Evolutionary conservation across 352 stramenopile species (phyloP), one percentile per base, ranked within the genome.

Genomic region (Pythium monospermum): DNA sequence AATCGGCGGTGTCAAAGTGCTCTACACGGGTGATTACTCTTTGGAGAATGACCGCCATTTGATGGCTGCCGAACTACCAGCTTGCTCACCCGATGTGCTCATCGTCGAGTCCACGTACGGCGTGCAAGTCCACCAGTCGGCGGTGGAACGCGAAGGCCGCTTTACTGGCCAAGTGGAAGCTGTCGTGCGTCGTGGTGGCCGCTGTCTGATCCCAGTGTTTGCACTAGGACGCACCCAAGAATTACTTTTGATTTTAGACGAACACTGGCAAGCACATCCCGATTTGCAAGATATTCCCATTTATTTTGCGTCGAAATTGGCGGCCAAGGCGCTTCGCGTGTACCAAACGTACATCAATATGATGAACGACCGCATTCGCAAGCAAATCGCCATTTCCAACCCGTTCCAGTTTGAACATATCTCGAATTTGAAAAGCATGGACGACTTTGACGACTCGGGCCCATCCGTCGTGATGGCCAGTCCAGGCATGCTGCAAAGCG

Each of bases 281-380:
- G 87, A 96, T 59, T 61, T 99, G 42, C 95, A 99, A 45, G 83
- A 96, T 41, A 95, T 99, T 32, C 96, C 96, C 13, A 98, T 99
- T 61, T 99, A 98, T 69, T 99, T 99, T 79, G 96, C 96, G 4
- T 98, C 91, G 30, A 98, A 98, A 48, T 66, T 99, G 40, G 96
- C 96, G 7, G 91, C 81, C 19, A 94, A 98, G 59, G 95, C 96
- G 4, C 69, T 99, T 57, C 81, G 97, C 30, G 94, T 99, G 19
- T 99, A 99, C 82, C 94, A 99, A 67, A 99, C 95, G 16, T 99
- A 99, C 71, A 97, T 99, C 49, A 99, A 99, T 68, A 99, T 99
- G 95, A 99, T 99, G 97, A 99, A 99, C 75, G 86, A 96, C 7
- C 84, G 97, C 51, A 98, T 96, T 39, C 83, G 86, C 41, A 95